phyloP scores from a whole-genome alignment of 2,329 filamentous ascomycete genomes.

The Diaporthe ampelina region DNA sequence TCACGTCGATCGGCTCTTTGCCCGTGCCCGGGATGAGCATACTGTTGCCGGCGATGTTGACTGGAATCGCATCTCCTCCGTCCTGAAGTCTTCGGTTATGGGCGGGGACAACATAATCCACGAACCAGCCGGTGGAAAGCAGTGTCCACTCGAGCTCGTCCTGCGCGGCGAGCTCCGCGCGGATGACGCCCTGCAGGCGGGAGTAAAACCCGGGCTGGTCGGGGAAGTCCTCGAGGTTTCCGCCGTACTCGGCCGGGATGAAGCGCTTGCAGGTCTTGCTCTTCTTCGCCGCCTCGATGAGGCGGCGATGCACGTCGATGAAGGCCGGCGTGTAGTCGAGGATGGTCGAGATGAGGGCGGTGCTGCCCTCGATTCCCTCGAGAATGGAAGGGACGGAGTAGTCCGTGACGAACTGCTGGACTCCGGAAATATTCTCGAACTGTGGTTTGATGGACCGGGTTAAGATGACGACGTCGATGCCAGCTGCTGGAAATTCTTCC shows the following conservation, averaged over 20 bases:
- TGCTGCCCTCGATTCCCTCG: background rate
- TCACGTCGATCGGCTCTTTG: background rate
- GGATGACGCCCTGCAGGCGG: background rate
- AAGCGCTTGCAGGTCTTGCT: background rate
- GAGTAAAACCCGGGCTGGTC: conserved; percentile 3
- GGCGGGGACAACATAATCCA: background rate
- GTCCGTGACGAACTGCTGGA: conserved; percentile 2
- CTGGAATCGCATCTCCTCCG: background rate
- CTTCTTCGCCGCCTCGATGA: background rate
- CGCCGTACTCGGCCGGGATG: conserved; percentile 3
- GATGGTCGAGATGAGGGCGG: conserved; percentile 1
- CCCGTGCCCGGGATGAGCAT: background rate
- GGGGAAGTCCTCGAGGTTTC: conserved; percentile 5
- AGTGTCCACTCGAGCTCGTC: conserved; percentile 5
- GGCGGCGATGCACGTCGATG: conserved; percentile 1
- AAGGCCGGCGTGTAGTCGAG: conserved; percentile 4
- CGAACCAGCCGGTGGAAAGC: background rate
- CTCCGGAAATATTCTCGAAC: background rate
- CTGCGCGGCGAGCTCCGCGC: conserved; percentile 3
- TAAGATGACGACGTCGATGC: background rate
- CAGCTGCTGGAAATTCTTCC: background rate
- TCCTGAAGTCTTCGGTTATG: background rate
- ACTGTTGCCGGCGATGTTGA: background rate
- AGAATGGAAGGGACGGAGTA: background rate
- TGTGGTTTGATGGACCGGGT: background rate